These are phyloP conservation scores for Apiotrichum montevideense DNA, from an alignment of 1,284 basidiomycete species.

Conservation along the genomic window DNA sequence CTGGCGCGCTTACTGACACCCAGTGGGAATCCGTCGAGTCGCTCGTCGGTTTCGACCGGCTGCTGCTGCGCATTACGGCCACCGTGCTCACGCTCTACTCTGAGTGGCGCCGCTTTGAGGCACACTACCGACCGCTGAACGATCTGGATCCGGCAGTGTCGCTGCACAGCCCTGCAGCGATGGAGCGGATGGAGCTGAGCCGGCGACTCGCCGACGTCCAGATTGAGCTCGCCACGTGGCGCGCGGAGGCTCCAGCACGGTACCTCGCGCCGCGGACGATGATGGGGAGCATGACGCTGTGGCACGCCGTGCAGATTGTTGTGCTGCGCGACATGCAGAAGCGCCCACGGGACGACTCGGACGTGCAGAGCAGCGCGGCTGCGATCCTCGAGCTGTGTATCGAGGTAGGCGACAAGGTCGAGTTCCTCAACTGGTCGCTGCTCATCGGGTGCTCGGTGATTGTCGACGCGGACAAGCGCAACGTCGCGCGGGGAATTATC, in stretches of 20 bases:
- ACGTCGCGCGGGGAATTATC: constrained; percentile 24
- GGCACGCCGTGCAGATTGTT: constrained; percentile 34
- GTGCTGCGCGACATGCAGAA: constrained; percentile 27
- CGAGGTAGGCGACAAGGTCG: constrained; percentile 37
- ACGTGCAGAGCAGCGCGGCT: constrained; percentile 26
- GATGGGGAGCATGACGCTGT: constrained; percentile 31
- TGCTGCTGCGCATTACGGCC: constrained; percentile 20
- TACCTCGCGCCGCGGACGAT: constrained; percentile 22
- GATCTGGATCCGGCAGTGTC: constrained; percentile 14
- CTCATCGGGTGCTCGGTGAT: constrained; percentile 31
- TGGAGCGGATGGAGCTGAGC: constrained; percentile 14
- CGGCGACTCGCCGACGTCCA: constrained; percentile 14
- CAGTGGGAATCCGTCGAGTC: constrained; percentile 30
- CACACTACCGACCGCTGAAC: constrained; percentile 16
- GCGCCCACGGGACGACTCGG: constrained; percentile 18
- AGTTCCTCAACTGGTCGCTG: constrained; percentile 40
- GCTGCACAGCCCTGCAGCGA: constrained; percentile 12
- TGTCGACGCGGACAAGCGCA: constrained; percentile 18
- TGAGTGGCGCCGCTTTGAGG: constrained; percentile 16
- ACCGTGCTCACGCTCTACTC: constrained; percentile 11
- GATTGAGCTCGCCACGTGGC: constrained; percentile 18
- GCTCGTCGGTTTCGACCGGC: constrained; percentile 27
- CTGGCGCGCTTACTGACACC: no score
- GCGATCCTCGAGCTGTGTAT: constrained; percentile 31
- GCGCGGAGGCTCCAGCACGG: constrained; percentile 14